Evolutionary conservation across 2,329 filamentous ascomycete genomes (phyloP).

Genomic region (Paramyrothecium roridum): DNA sequence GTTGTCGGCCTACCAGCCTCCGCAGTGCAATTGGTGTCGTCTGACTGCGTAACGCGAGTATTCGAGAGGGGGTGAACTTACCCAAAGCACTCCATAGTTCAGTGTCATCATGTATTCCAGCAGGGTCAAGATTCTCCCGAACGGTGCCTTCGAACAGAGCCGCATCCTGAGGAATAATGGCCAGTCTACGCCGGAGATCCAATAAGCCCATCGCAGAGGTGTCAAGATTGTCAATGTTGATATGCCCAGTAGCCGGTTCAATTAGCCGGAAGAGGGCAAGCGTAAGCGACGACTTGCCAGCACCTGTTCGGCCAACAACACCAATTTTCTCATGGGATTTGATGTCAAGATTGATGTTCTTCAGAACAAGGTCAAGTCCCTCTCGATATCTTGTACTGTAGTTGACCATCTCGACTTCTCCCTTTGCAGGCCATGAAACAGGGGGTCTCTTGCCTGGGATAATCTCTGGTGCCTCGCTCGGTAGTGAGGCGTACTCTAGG

Average conservation of each 20-base stretch:
- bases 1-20: not conserved
- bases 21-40: not conserved
- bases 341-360: slow-evolving; percentile 88
- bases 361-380: slow-evolving; percentile 86
- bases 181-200: slow-evolving; percentile 82
- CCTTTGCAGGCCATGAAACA: slow-evolving; percentile 86
- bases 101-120: slow-evolving; percentile 92
- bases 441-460: slow-evolving; percentile 83
- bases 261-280: slow-evolving; percentile 94
- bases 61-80: slow-evolving; percentile 44
- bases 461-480: slow-evolving; percentile 92
- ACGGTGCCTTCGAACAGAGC: slow-evolving; percentile 92
- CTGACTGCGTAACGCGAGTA: not conserved
- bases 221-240: slow-evolving; percentile 86
- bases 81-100: slow-evolving; percentile 94
- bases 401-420: slow-evolving; percentile 85
- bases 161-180: slow-evolving; percentile 97
- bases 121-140: slow-evolving; percentile 92
- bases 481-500: slow-evolving; percentile 87
- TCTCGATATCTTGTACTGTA: slow-evolving; percentile 92
- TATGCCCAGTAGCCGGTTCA: slow-evolving; percentile 76
- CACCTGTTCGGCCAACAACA: slow-evolving; percentile 92
- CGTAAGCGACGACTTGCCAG: slow-evolving; percentile 92
- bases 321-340: slow-evolving; percentile 98
- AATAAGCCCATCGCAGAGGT: slow-evolving; percentile 87